Percentiles rank a stretch among this genome's conserved stretches.
Evolutionary conservation across 495 filamentous ascomycete species (phyloP).

Genomic region (Aspergillus conjunctus): DNA sequence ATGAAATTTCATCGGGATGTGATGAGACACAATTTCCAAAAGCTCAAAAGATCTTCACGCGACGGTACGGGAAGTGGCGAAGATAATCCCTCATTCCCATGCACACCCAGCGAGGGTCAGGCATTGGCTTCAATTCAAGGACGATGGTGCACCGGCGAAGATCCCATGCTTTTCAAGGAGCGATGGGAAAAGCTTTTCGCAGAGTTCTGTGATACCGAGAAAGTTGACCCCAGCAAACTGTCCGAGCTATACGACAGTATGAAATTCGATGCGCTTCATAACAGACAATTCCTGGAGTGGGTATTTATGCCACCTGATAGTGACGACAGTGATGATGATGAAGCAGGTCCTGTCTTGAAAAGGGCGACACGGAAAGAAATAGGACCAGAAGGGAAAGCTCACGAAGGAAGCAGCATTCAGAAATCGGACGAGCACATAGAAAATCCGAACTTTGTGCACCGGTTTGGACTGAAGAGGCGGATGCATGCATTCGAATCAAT

Average conservation of each 20-base stretch:
- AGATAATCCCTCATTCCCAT: background rate
- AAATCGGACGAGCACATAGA: conserved; percentile 41
- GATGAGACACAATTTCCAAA: conserved; percentile 89
- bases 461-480: conserved; percentile 51
- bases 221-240: conserved; percentile 97
- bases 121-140: conserved; percentile 74
- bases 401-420: conserved; percentile 29
- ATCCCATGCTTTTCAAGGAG: conserved; percentile 91
- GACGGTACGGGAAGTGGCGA: conserved; percentile 26
- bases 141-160: conserved; percentile 95
- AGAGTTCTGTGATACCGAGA: conserved; percentile 95
- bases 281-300: conserved; percentile 96
- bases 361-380: conserved; percentile 35
- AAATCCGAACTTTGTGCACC: conserved; percentile 46
- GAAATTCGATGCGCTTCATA: conserved; percentile 98
- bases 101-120: conserved; percentile 41
- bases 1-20: conserved; percentile 97
- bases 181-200: conserved; percentile 98
- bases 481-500: conserved; percentile 45
- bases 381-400: conserved; percentile 28
- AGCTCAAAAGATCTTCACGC: conserved; percentile 65
- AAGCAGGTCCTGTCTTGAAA: conserved; percentile 36
- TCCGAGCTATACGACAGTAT: conserved; percentile 98
- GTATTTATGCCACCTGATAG: conserved; percentile 81
- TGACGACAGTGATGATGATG: conserved; percentile 67